Base-by-base conservation (phyloP, 345 rosid genomes). In the Arabidopsis thaliana region DNA sequence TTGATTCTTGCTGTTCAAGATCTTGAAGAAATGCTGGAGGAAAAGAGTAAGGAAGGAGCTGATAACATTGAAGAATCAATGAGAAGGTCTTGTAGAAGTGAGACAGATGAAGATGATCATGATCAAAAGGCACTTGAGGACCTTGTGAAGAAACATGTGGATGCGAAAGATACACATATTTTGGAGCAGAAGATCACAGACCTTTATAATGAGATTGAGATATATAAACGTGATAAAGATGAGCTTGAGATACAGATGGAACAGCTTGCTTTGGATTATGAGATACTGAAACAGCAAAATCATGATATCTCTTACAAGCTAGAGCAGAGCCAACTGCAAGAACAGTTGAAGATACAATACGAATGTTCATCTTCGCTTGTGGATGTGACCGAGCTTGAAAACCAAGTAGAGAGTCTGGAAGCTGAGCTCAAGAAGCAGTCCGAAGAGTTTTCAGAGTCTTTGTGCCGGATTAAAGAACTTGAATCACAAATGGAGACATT, bases 211-310 rank as follows among this genome's bases (percentile, higher is more conserved):
- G 98, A 93, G 82, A 79, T 90, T 37, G 96, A 95, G 86, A 86
- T 86, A 73, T 89, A 81, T 67, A 86, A 83, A 78, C 82, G 93
- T 63, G 96, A 91, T 28, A 96, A 82, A 78, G 95, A 93, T 68
- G 98, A 91, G 75, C 81, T 91, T 44, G 95, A 93, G 91, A 85
- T 84, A 78, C 97, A 91, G 74, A 86, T 89, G 93, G 96, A 96
- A 84, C 98, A 93, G 80, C 87, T 96, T 57, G 99, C 94, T 46
- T 85, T 96, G 64, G 99, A 96, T 67, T 91, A 96, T 67, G 98
- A 96, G 95, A 96, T 93, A 78, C 30, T 91, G 71, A 93, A 91
- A 79, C 98, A 96, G 67, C 92, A 89, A 78, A 88, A 93, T 79
- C 97, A 93, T 16, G 84, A 83, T 53, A 65, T 88, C 49, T 88